A percentile compares a stretch with the other conserved stretches of the same genome.
Conservation (phyloP, 1,139 yeast genomes). For the Yamadazyma pseudoaaseri region DNA sequence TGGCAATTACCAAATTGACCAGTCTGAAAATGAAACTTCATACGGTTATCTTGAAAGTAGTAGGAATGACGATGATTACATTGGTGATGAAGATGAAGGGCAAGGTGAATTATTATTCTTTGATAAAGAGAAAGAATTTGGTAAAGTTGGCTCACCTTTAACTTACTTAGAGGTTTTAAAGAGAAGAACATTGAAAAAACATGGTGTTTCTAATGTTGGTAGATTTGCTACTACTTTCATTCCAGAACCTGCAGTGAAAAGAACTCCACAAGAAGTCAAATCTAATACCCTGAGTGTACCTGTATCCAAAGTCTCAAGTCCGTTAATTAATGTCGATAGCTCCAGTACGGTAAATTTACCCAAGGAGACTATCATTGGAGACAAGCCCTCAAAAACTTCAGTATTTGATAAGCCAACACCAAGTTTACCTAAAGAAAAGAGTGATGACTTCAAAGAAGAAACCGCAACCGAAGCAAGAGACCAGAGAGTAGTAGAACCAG, state of each 20-base stretch:
- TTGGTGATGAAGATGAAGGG: conserved; percentile 50
- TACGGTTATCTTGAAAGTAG: conserved; percentile 30
- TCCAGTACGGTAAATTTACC: conserved; percentile 33
- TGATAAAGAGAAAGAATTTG: conserved; percentile 35
- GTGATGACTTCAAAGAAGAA: background rate
- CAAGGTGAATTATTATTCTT: conserved; percentile 41
- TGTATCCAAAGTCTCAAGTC: conserved; percentile 17
- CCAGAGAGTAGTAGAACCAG: background rate
- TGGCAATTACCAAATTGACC: conserved; percentile 54
- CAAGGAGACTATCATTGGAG: conserved; percentile 46
- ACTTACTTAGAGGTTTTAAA: conserved; percentile 54
- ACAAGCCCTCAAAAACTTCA: too few relatives aligned
- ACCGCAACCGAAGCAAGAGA: background rate
- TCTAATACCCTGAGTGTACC: conserved; percentile 4
- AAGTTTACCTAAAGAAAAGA: too few relatives aligned
- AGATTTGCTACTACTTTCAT: conserved; percentile 41
- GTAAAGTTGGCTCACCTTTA: conserved; percentile 33
- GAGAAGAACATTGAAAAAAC: conserved; percentile 45
- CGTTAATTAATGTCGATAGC: conserved; percentile 33
- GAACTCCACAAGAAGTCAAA: conserved; percentile 5
- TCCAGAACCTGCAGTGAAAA: conserved; percentile 22
- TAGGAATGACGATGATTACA: conserved; percentile 41
- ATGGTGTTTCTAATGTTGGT: conserved; percentile 36
- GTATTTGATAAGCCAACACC: background rate
- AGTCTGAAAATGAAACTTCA: conserved; percentile 31